Percentiles rank a stretch among this genome's conserved stretches.
Conservation (phyloP, 1,284 basidiomycete genomes). For the Moesziomyces globuligerus region DNA sequence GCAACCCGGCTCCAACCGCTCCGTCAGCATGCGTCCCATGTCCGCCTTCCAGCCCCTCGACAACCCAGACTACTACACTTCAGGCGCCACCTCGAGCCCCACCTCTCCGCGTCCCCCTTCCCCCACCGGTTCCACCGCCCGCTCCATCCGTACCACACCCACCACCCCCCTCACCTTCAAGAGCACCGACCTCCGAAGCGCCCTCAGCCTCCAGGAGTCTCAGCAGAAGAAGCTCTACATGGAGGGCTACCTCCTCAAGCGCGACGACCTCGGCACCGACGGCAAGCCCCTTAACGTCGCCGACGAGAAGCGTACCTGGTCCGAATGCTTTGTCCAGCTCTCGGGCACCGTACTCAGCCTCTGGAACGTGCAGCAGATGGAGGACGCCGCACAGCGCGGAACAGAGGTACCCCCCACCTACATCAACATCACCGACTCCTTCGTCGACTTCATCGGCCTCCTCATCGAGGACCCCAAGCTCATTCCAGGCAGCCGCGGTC, state of each 20-base stretch:
- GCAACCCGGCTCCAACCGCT: constrained; percentile 14
- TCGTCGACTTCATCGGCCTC: constrained; percentile 71
- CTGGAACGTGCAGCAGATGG: constrained; percentile 86
- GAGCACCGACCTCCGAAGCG: constrained; percentile 60
- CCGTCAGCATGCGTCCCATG: constrained; percentile 55
- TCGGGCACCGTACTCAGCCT: constrained; percentile 90
- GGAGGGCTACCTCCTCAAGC: constrained; percentile 65
- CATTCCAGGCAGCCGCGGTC: constrained; percentile 70
- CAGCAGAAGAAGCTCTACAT: constrained; percentile 65
- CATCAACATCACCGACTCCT: constrained; percentile 84
- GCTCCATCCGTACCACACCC: constrained; percentile 49
- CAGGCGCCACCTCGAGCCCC: constrained; percentile 17
- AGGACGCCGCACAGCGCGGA: constrained; percentile 81
- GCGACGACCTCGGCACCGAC: constrained; percentile 61
- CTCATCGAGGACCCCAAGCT: constrained; percentile 70
- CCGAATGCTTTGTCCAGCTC: constrained; percentile 77
- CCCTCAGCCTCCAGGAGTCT: constrained; percentile 62
- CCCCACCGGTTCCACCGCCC: constrained; percentile 48
- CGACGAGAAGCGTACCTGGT: constrained; percentile 59
- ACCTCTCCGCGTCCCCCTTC: constrained; percentile 35
- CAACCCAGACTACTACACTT: constrained; percentile 32
- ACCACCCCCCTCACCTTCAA: constrained; percentile 63
- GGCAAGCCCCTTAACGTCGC: constrained; percentile 58
- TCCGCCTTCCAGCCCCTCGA: constrained; percentile 64
- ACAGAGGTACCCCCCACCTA: constrained; percentile 85